Base-by-base conservation (phyloP, 306 rosid genomes). In the Vigna angularis region DNA sequence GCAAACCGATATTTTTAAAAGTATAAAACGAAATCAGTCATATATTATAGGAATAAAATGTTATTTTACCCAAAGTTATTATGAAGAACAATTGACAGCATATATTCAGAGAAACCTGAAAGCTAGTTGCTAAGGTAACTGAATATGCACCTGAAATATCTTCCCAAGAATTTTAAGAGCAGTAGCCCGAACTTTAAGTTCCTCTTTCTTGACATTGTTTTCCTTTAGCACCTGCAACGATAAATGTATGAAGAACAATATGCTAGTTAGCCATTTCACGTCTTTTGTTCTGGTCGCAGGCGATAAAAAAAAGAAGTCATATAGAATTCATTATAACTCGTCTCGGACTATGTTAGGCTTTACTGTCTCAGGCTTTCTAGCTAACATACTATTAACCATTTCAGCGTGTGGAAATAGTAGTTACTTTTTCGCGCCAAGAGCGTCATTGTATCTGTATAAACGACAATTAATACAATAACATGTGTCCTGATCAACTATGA, bases 91-190 rank as follows among this genome's bases (percentile, higher is more conserved):
- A 70, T 42, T 45, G 22, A 38, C 26, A 9, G 58, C 14, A 61
- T 16, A 17, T 40, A 24, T 55, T 66, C 32, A 34, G 2, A 67
- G 36, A 44, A 79, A 52, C 55, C 22, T 51, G 55, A 61, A 61
- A 36, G 47, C 6, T 49, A 59, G 40, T 24, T n/a, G 42, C 32
- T 7, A 13, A 22, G 14, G 72, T 62, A 59, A 58, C 49, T 15
- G 38, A 70, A 47, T 61, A 61, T 56, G 76, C 76, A 95, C 95
- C 97, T 89, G 96, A 79, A 91, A 93, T 87, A 85, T 87, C 83
- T 86, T 91, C 63, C 99, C 99, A 57, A 95, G 90, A 67, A 86
- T 75, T 84, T 93, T 95, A 51, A 95, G 92, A 53, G 96, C 97
- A 9, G 63, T 57, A 24, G 97, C 96, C 56, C 98, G 97, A 79